Evolutionary conservation across 768 basidiomycete genomes (phyloP).

Genomic region (Cantharellus anzutake): DNA sequence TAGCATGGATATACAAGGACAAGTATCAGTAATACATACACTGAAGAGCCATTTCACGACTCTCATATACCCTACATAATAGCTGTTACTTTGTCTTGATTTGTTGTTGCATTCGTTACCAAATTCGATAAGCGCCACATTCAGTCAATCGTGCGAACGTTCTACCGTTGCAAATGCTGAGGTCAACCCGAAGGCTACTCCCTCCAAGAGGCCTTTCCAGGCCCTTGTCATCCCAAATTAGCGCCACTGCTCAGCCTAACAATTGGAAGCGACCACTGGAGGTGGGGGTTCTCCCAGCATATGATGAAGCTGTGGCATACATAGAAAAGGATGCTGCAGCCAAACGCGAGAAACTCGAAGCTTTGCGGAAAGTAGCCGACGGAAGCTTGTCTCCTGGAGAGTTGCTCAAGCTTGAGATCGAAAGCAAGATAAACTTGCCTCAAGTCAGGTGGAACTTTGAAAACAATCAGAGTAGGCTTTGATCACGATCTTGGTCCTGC

Average conservation of each 20-base stretch:
- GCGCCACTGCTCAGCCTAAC: background rate
- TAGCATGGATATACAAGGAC: constrained; percentile 85
- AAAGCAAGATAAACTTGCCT: constrained; percentile 72
- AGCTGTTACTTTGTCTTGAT: too few relatives aligned
- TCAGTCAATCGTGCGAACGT: too few relatives aligned
- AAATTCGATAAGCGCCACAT: too few relatives aligned
- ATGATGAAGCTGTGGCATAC: constrained; percentile 65
- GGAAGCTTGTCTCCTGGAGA: background rate
- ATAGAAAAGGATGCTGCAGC: constrained; percentile 41
- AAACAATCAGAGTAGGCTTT: constrained; percentile 50
- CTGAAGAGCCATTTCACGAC: too few relatives aligned
- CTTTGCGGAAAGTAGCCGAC: constrained; percentile 23
- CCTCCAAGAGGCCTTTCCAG: too few relatives aligned
- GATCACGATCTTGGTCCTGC: background rate
- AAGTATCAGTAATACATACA: constrained; percentile 29
- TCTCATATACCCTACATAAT: too few relatives aligned
- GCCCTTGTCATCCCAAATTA: too few relatives aligned
- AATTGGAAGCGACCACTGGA: constrained; percentile 3
- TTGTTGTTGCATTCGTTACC: too few relatives aligned
- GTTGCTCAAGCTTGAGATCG: constrained; percentile 46
- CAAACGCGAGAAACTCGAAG: constrained; percentile 12
- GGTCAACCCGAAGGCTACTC: too few relatives aligned
- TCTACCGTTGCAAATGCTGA: too few relatives aligned
- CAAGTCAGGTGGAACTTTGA: constrained; percentile 57
- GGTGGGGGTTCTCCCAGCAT: constrained; percentile 16